Evolutionary conservation across 805 yeast genomes (phyloP), one percentile per base, ranked within the genome.

Genomic region (Zygotorulaspora sp.): DNA sequence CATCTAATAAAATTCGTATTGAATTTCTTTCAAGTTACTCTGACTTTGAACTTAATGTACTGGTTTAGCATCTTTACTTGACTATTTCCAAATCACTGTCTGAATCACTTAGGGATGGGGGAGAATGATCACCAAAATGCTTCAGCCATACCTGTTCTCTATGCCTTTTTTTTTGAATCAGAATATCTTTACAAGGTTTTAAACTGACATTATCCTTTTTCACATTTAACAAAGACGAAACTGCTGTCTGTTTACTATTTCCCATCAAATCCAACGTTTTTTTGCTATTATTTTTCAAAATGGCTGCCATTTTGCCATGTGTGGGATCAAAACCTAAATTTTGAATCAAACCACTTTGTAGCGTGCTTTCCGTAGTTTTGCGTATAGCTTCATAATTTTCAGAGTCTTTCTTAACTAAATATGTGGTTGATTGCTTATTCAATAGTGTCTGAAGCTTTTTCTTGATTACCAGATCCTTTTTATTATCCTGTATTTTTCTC

Each of bases 261-360:
- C 45, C 32, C n/a, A 10, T 48, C 46, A 25, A 37, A 43, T 9
- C 46, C 5, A 32, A 20, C 9, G 36, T 18, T 38, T 21, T 23
- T 30, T 32, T 33, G 15, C 23, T 26, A 10, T 43, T 19, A 38
- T 34, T 26, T 32, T 42, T 41, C 32, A 57, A 23, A 8, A 53
- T 45, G 2, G 41, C 38, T 6, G 48, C 44, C 25, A 53, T 45
- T 33, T 50, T 47, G 16, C 60, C 58, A 28, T 42, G 59, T 31
- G 75, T 70, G 2, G 80, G 80, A 53, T 75, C 79, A 48, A 70
- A 75, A 2, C 81, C 82, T 28, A 75, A 54, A 11, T 59, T 56
- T 13, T 61, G 57, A 12, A 75, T 51, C 23, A 68, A 58, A 2
- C 63, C 58, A 30, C 63, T 54, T n/a, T 65, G 62, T 44, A 71